Conservation (phyloP, 2,329 filamentous ascomycete species). For the Decorospora gaudefroyi region DNA sequence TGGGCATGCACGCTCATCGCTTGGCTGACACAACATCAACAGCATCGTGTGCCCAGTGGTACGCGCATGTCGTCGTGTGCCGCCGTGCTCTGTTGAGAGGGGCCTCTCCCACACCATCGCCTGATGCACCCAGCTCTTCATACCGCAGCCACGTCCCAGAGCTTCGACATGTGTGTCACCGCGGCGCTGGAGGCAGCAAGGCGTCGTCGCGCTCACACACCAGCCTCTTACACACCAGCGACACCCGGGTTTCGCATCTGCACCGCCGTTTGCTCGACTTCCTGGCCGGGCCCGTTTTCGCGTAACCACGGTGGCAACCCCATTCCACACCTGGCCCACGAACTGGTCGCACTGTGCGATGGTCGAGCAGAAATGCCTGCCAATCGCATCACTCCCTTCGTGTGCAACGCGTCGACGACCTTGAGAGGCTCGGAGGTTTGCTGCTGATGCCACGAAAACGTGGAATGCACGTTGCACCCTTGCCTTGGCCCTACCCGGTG, state of each 20-base stretch:
- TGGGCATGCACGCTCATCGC: no score
- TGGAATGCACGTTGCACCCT: slow-evolving; percentile 46
- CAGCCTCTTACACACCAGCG: slow-evolving; percentile 20
- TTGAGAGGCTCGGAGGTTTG: slow-evolving; percentile 39
- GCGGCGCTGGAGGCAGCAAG: slow-evolving; percentile 15
- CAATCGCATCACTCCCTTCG: slow-evolving; percentile 29
- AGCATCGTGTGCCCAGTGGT: slow-evolving; percentile 22
- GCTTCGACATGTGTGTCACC: slow-evolving; percentile 21
- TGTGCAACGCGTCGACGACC: slow-evolving; percentile 26
- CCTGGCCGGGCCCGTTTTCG: slow-evolving; percentile 36
- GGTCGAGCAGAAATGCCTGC: slow-evolving; percentile 20
- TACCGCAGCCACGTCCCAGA: slow-evolving; percentile 23
- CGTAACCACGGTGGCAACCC: slow-evolving; percentile 32
- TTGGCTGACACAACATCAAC: slow-evolving; percentile 1
- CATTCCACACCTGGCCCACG: slow-evolving; percentile 13
- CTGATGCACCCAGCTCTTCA: slow-evolving; percentile 6
- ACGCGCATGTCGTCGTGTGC: slow-evolving; percentile 8
- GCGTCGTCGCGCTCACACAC: slow-evolving; percentile 17
- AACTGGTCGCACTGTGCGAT: slow-evolving; percentile 20
- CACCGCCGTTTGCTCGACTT: slow-evolving; percentile 39
- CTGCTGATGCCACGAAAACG: slow-evolving; percentile 37
- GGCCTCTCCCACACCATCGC: slow-evolving; percentile 9
- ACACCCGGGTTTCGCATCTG: slow-evolving; percentile 27
- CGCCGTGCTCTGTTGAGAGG: slow-evolving; percentile 13
- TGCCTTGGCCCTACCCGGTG: slow-evolving; percentile 21